A percentile compares a stretch with the other conserved stretches of the same genome.
Evolutionary conservation across 108 stramenopile genomes (phyloP).

Genomic region (Fragilaria radians): DNA sequence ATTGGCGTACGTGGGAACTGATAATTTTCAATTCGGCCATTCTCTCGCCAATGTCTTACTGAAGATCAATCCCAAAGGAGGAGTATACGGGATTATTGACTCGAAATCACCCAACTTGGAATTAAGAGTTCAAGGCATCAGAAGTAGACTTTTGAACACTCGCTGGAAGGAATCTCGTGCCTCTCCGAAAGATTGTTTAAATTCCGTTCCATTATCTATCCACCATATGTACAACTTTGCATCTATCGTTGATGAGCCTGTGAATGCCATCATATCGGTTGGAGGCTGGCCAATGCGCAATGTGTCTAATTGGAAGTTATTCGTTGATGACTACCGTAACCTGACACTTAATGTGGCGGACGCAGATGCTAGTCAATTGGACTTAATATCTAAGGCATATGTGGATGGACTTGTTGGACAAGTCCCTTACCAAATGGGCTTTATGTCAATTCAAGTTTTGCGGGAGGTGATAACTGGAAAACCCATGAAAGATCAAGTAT

Average conservation of each 20-base stretch:
- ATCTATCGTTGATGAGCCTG: too few species aligned
- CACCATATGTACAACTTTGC: slow-evolving; percentile 12
- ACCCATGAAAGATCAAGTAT: not conserved
- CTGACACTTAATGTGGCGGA: slow-evolving; percentile 12
- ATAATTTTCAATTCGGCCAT: slow-evolving; percentile 16
- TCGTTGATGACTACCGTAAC: slow-evolving; percentile 8
- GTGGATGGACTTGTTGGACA: slow-evolving; percentile 32
- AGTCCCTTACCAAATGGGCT: slow-evolving; percentile 25
- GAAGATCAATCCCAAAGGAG: slow-evolving; percentile 19
- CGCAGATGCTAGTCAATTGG: slow-evolving; percentile 10
- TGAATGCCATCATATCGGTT: too few species aligned
- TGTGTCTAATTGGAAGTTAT: not conserved
- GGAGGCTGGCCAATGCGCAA: too few species aligned
- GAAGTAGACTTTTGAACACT: slow-evolving; percentile 6
- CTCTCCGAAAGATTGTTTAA: slow-evolving; percentile 11
- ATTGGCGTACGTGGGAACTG: slow-evolving; percentile 25
- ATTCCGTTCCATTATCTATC: slow-evolving; percentile 1
- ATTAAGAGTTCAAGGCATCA: slow-evolving; percentile 6
- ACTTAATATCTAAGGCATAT: slow-evolving; percentile 14
- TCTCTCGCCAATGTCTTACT: slow-evolving; percentile 12
- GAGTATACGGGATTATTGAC: slow-evolving; percentile 11
- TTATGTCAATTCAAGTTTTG: too few species aligned
- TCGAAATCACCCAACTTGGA: slow-evolving; percentile 17
- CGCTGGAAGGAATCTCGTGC: slow-evolving; percentile 3
- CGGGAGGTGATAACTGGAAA: slow-evolving; percentile 22